Conservation (phyloP, 306 rosid genomes). For the Cucumis melo region DNA sequence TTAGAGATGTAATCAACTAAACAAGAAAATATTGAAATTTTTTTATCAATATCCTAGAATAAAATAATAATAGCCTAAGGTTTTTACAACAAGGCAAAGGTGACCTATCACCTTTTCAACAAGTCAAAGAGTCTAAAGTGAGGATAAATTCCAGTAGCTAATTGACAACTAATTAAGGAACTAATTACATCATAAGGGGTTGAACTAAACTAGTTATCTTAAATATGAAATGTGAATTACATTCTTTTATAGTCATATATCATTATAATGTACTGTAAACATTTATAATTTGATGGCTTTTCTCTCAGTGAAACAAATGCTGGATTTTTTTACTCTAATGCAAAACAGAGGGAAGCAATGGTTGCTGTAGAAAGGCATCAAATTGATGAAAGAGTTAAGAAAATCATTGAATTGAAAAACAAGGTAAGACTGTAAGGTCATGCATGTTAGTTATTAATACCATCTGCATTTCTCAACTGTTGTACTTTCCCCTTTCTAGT, state of each 20-base stretch:
- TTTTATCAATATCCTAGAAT: too few species aligned
- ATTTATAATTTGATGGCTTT: slow-evolving; percentile 14
- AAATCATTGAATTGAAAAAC: slow-evolving; percentile 77
- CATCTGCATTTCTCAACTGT: background rate
- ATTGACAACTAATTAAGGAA: too few species aligned
- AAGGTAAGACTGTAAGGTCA: slow-evolving; percentile 27
- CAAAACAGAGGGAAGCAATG: slow-evolving; percentile 96
- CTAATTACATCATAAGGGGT: too few species aligned
- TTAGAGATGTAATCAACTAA: too few species aligned
- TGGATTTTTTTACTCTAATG: slow-evolving; percentile 96
- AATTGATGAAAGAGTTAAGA: slow-evolving; percentile 78
- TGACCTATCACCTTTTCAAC: too few species aligned
- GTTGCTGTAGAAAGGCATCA: slow-evolving; percentile 84
- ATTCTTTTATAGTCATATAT: background rate
- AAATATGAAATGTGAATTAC: background rate
- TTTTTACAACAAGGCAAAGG: too few species aligned
- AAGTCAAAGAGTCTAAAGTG: too few species aligned
- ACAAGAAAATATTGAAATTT: too few species aligned
- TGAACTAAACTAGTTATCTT: background rate
- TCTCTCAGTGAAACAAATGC: slow-evolving; percentile 76
- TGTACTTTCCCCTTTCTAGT: background rate
- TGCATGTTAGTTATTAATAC: background rate
- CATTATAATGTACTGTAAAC: slow-evolving; percentile 1
- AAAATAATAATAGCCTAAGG: too few species aligned
- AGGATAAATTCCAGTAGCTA: too few species aligned